Evolutionary conservation across 140 eudicot species (phyloP), one percentile per base, ranked within the genome.

Genomic region (Ambrosia hybrid): DNA sequence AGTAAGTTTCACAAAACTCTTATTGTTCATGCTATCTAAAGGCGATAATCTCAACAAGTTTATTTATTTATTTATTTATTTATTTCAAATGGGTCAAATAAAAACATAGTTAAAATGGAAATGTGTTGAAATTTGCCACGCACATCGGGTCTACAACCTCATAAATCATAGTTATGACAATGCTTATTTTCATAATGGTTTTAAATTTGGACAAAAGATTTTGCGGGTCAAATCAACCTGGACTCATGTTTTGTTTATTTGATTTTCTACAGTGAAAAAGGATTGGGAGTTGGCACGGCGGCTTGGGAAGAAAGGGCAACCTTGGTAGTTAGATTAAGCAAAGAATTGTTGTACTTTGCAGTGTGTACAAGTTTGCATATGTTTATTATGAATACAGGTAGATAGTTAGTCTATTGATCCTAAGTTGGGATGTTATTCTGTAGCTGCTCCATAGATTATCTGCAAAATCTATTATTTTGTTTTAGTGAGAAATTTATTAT

Each of bases 271-370:
- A 88, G 97, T 91, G 97, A 79, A 83, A 81, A 88, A 88, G 79
- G 97, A 91, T 55, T 83, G 82, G 72, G 93, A 88, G 76, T 82
- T 88, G 81, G 97, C 97, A 7, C 73, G 97, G 39, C 79, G 97
- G 56, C 79, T 91, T 51, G 96, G 96, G 74, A 84, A 84, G 57
- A 86, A 84, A 81, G 97, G 92, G 74, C 85, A 72, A 37, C 85
- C 85, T 9, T 91, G 97, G 97, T 48, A 48, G 16, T 71, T 53
- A 21, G 34, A 36, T 68, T 15, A 38, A 75, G 48, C 30, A 7
- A 16, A 51, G 43, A 37, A 70, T 51, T 76, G 80, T 61, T 77
- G 76, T 77, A 70, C 55, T 55, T 30, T 57, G 74, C 30, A 73
- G 39, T 64, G 52, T 74, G 72, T 45, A 71, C 17, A 71, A 71